A percentile compares a stretch with the other conserved stretches of the same genome.
Conservation (phyloP, 2,329 filamentous ascomycete genomes). For the Paraconiothyrium sp. region DNA sequence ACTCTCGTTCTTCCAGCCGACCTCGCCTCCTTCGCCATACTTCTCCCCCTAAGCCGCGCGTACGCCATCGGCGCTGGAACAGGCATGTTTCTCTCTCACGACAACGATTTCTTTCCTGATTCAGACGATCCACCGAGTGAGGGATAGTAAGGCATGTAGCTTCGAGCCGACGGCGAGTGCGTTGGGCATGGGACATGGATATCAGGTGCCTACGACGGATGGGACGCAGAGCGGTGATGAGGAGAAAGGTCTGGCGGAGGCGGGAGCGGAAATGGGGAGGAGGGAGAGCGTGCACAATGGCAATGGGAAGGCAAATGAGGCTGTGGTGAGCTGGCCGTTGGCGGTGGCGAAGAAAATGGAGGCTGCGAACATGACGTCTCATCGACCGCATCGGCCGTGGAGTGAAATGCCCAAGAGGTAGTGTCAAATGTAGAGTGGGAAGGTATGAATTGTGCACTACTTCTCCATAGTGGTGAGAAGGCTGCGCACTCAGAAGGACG, state of each 20-base stretch:
- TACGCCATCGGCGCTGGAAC: slow-evolving; percentile 30
- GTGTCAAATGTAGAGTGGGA: neutral
- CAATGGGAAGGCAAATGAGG: slow-evolving; percentile 24
- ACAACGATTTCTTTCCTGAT: slow-evolving; percentile 30
- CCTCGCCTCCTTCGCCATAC: slow-evolving; percentile 29
- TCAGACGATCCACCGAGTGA: slow-evolving; percentile 24
- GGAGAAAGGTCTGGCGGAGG: slow-evolving; percentile 21
- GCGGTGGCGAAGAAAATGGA: slow-evolving; percentile 29
- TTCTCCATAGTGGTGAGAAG: neutral
- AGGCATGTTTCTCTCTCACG: slow-evolving; percentile 28
- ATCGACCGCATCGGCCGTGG: slow-evolving; percentile 41
- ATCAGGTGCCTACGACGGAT: slow-evolving; percentile 37
- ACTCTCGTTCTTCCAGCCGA: slow-evolving; percentile 27
- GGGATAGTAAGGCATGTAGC: slow-evolving; percentile 33
- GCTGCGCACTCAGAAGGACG: neutral
- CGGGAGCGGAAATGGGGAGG: slow-evolving; percentile 23
- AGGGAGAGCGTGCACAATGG: neutral
- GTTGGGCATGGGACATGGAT: slow-evolving; percentile 39
- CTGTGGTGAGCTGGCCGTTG: slow-evolving; percentile 29
- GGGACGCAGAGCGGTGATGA: slow-evolving; percentile 31
- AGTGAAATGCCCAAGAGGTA: slow-evolving; percentile 32
- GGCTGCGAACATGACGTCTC: slow-evolving; percentile 29
- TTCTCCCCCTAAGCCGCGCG: slow-evolving; percentile 34
- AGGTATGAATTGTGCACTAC: neutral
- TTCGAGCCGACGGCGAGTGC: slow-evolving; percentile 44